Evolutionary conservation across 495 filamentous ascomycete species (phyloP), one percentile per base, ranked within the genome.

Genomic region (Durotheca rogersii): DNA sequence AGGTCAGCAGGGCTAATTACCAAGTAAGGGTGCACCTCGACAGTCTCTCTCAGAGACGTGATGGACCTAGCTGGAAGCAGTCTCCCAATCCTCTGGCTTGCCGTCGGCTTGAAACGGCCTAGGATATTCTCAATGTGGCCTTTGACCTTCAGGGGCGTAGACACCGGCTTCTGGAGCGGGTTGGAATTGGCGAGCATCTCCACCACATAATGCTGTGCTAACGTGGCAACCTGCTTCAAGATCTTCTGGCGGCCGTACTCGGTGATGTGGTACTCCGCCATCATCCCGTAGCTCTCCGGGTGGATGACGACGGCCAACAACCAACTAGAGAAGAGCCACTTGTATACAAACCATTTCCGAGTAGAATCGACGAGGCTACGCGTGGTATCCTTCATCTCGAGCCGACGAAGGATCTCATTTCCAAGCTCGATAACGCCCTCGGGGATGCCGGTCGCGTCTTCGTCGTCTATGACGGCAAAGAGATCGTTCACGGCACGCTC

Each of bases 301-400:
- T 91, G 87, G 37, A 89, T 87, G 54, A 98, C 79, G 36, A 89
- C 87, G 54, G 87, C 86, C 31, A 86, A 79, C 23, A 98, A 74
- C 70, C 89, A 96, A 33, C 84, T 85, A 21, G 88, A 85, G 63
- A 96, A 96, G 56, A 95, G 85, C 86, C 91, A 98, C 62, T 90
- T 90, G 39, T 84, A 81, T 53, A 95, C 83, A 47, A 96, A 76
- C 72, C 89, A 92, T 58, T 81, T 81, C 49, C 85, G 76, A 30
- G 88, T 88, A 47, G 78, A 81, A 47, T 83, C 81, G 53, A 86
- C 83, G 45, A 74, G 81, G 37, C 33, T 42, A 2, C 59, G 62
- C 7, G 56, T 59, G 37, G 40, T 50, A 18, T 61, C 56, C 51
- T 86, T 85, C 41, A 77, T 79, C 53, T 88, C 81, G 48, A 97